Evolutionary conservation across 2,329 filamentous ascomycete species (phyloP).

Genomic region (Grosmannia huntii): DNA sequence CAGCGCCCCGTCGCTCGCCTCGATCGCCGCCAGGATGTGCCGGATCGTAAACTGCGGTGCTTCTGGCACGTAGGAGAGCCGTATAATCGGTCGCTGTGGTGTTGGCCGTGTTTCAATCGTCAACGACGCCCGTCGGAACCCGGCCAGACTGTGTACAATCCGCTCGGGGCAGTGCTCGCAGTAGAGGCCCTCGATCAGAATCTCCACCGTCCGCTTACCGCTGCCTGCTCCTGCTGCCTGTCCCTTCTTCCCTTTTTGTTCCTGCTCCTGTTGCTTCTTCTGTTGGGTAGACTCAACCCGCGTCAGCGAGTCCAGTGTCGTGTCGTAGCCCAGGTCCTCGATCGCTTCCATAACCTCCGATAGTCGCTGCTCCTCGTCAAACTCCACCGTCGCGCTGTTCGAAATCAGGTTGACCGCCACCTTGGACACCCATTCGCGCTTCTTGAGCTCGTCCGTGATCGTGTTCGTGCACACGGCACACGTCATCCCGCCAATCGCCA

Average conservation of each 20-base stretch:
- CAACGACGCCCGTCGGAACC: slow-evolving; percentile 36
- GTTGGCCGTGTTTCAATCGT: slow-evolving; percentile 42
- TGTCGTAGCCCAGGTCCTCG: slow-evolving; percentile 54
- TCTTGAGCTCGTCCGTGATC: slow-evolving; percentile 46
- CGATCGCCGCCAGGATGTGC: slow-evolving; percentile 56
- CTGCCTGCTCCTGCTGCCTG: background rate
- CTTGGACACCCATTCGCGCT: slow-evolving; percentile 43
- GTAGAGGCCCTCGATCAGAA: slow-evolving; percentile 60
- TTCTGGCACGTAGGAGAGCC: slow-evolving; percentile 55
- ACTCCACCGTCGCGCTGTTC: slow-evolving; percentile 52
- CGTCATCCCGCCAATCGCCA: slow-evolving; percentile 62
- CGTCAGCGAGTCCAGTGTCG: slow-evolving; percentile 38
- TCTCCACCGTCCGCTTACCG: slow-evolving; percentile 42
- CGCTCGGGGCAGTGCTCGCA: slow-evolving; percentile 57
- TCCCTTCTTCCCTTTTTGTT: background rate
- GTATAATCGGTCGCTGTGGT: slow-evolving; percentile 52
- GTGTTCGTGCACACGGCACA: slow-evolving; percentile 56
- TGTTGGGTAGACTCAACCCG: slow-evolving; percentile 16
- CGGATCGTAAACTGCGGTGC: slow-evolving; percentile 62
- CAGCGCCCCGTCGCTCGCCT: slow-evolving; percentile 52
- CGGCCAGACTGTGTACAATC: slow-evolving; percentile 39
- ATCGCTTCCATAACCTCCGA: slow-evolving; percentile 39
- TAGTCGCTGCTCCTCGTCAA: slow-evolving; percentile 31
- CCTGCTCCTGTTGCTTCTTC: background rate
- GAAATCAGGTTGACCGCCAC: slow-evolving; percentile 51